Base-by-base conservation (phyloP, 768 basidiomycete genomes). In the Lactarius hatsudake region DNA sequence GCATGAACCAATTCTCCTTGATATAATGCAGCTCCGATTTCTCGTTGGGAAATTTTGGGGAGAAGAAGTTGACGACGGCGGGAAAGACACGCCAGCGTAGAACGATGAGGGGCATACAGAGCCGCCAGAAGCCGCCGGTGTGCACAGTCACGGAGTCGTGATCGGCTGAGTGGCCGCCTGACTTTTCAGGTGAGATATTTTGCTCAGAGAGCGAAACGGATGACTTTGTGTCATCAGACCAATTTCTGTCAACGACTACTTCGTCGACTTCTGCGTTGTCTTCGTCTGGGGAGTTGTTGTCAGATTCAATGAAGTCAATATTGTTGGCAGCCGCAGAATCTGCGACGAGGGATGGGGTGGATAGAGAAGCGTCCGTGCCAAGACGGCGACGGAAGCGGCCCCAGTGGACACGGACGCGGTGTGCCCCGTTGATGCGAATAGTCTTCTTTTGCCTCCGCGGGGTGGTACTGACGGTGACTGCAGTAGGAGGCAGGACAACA, bases 1-100 rank as follows among this genome's bases (percentile, higher is more conserved):
- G 83, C 30, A 86, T 79, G 71, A 86, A 89, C 91, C 90, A 92
- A 61, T 80, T 84, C 76, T 93, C 91, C 81, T 87, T 80, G 59
- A 67, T 76, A 74, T 82, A 86, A 28, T 81, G 78, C 61, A 73
- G 73, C 74, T 85, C 85, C 68, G 81, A 78, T 79, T 84, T 72
- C 76, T 83, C 80, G 72, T 90, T 88, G 28, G 80, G 78, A 73
- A 91, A 92, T 30, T 79, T 80, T 28, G 85, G 82, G 43, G 75
- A 79, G 74, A 91, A 90, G 70, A 91, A 85, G 51, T 82, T 80
- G 71, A 82, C 72, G 8, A 86, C 71, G 9, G 78, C 74, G 1
- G 86, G 86, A 83, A 83, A 88, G 15, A 84, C 65, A 61, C 84
- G 80, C 82, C 84, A 88, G 42, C 86, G 80, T n/a, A 87, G 62